Percentiles rank a stretch among this genome's conserved stretches.
phyloP scores from a whole-genome alignment of 169 alveolate species.

The Cryptosporidium felis region DNA sequence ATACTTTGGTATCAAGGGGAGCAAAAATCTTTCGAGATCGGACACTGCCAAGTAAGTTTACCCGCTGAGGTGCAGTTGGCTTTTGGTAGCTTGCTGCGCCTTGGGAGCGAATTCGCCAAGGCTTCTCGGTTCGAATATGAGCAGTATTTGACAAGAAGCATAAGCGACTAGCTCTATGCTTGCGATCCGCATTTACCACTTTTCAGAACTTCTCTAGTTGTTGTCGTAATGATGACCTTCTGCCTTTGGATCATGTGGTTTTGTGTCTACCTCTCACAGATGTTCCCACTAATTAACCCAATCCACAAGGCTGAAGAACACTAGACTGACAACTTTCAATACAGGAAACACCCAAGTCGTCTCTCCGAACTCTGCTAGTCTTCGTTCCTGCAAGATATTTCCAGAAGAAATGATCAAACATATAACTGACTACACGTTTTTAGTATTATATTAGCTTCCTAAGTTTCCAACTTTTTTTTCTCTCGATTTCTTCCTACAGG shows the following conservation, averaged over 20 bases:
- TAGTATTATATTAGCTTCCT: too few relatives aligned
- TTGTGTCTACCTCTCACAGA: slow-evolving; percentile 55
- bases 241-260: slow-evolving; percentile 70
- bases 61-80: not conserved
- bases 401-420: too few relatives aligned
- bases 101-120: not conserved
- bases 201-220: slow-evolving; percentile 57
- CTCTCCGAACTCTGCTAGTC: too few relatives aligned
- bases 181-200: not conserved
- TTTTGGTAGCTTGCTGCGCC: not conserved
- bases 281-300: slow-evolving; percentile 64
- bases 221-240: slow-evolving; percentile 67
- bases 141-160: too few relatives aligned
- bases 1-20: slow-evolving; percentile 65
- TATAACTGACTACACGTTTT: too few relatives aligned
- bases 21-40: slow-evolving; percentile 48
- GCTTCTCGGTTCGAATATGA: too few relatives aligned
- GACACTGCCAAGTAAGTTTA: slow-evolving; percentile 72
- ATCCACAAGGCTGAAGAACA: slow-evolving; percentile 67
- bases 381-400: too few relatives aligned
- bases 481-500: too few relatives aligned
- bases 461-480: too few relatives aligned
- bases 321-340: not conserved
- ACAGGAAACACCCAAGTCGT: too few relatives aligned
- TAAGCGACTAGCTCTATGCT: not conserved